Evolutionary conservation across 192 early-diverging fungal genomes (phyloP).

Genomic region (Linnemannia exigua): DNA sequence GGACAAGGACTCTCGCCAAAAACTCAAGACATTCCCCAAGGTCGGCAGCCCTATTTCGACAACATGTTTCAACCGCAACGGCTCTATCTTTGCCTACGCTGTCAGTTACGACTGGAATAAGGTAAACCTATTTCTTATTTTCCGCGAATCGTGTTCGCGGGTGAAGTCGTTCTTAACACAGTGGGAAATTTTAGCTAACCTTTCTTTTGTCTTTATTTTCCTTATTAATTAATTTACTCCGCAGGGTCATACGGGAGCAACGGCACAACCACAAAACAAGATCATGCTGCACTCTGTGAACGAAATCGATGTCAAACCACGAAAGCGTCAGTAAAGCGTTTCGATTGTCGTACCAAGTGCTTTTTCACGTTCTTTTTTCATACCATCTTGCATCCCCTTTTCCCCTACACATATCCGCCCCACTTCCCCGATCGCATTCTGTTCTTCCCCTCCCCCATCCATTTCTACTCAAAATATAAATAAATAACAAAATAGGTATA

Average conservation of each 20-base stretch:
- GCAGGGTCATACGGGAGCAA: slow-evolving; percentile 50
- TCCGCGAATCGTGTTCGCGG: no score
- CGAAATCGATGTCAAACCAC: slow-evolving; percentile 88
- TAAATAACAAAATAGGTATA: no score
- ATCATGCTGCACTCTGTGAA: slow-evolving; percentile 85
- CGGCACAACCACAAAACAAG: slow-evolving; percentile 71
- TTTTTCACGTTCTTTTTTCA: neutral
- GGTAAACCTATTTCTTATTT: no score
- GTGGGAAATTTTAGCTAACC: no score
- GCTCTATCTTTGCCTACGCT: slow-evolving; percentile 93
- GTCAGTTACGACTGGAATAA: slow-evolving; percentile 90
- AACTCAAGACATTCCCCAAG: slow-evolving; percentile 81
- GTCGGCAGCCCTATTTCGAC: slow-evolving; percentile 76
- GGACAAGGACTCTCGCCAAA: slow-evolving; percentile 94
- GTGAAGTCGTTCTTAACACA: no score
- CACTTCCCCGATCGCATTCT: neutral
- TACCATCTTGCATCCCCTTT: neutral
- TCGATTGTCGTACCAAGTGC: no score
- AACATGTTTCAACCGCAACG: slow-evolving; percentile 84
- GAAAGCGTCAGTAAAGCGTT: slow-evolving; percentile 51
- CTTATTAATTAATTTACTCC: slow-evolving; percentile 11
- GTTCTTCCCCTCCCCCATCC: neutral
- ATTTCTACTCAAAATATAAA: no score
- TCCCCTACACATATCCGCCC: neutral
- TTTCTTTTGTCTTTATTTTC: slow-evolving; percentile 14